A percentile compares a stretch with the other conserved stretches of the same genome.
Conservation (phyloP, 495 filamentous ascomycete species). For the Bryoglossum gracile region DNA sequence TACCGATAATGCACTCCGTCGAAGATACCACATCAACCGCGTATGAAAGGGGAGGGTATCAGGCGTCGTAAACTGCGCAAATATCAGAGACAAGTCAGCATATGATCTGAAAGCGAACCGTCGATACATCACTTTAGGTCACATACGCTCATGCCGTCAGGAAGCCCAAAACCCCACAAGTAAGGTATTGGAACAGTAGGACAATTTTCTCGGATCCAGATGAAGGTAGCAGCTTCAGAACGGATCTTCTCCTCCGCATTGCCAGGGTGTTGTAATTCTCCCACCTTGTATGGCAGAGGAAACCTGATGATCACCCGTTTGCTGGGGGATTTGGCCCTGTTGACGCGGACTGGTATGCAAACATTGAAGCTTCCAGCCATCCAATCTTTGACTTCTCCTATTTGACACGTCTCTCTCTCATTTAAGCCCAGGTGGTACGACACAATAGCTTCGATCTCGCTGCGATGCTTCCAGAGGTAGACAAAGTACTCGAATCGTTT, state of each 20-base stretch:
- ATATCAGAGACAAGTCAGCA: slow-evolving; percentile 1
- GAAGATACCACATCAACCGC: no score
- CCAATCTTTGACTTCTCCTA: slow-evolving; percentile 4
- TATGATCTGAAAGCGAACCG: no score
- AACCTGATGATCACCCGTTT: slow-evolving; percentile 8
- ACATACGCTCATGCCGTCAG: slow-evolving; percentile 14
- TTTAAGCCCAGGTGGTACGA: slow-evolving; percentile 6
- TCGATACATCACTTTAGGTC: no score
- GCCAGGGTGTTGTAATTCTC: slow-evolving; percentile 4
- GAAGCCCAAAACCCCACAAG: slow-evolving; percentile 28
- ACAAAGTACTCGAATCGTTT: slow-evolving; percentile 1
- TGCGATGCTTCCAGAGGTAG: neutral
- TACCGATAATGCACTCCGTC: neutral
- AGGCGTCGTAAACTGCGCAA: neutral
- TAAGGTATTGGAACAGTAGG: slow-evolving; percentile 21
- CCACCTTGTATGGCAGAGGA: slow-evolving; percentile 6
- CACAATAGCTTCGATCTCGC: slow-evolving; percentile 9
- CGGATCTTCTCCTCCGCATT: slow-evolving; percentile 7
- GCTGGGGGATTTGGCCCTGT: neutral
- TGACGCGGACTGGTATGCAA: slow-evolving; percentile 1
- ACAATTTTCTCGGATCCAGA: slow-evolving; percentile 27
- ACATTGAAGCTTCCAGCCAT: slow-evolving; percentile 10
- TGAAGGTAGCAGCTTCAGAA: slow-evolving; percentile 1
- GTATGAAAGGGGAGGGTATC: no score
- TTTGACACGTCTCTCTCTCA: neutral